Conservation (phyloP, 352 stramenopile species). For the Globisporangium lucens region DNA sequence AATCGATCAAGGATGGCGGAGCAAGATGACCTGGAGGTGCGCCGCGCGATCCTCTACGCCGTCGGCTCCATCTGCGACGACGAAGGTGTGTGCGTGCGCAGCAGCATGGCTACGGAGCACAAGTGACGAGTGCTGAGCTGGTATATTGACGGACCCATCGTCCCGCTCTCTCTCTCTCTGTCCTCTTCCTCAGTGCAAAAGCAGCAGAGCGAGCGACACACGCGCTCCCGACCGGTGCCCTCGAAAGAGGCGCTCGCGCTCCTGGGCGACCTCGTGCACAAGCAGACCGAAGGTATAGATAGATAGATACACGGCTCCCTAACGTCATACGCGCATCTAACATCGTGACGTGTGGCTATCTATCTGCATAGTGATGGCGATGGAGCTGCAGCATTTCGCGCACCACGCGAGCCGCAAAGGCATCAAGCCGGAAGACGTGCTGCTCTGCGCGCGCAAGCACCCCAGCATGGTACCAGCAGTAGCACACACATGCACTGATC, state of each 20-base stretch:
- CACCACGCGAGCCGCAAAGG: constrained; percentile 66
- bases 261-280: constrained; percentile 61
- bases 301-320: too few relatives aligned
- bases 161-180: background rate
- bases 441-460: constrained; percentile 64
- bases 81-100: constrained; percentile 28
- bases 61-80: constrained; percentile 70
- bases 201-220: constrained; percentile 43
- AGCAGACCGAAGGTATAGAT: constrained; percentile 50
- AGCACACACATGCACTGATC: background rate
- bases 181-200: constrained; percentile 33
- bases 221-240: constrained; percentile 33
- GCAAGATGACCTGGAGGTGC: constrained; percentile 61
- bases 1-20: background rate
- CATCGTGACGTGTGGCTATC: too few relatives aligned
- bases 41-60: constrained; percentile 62
- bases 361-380: constrained; percentile 50
- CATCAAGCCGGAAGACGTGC: constrained; percentile 72
- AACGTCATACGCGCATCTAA: too few relatives aligned
- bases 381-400: constrained; percentile 74
- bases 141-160: background rate
- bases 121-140: too few relatives aligned
- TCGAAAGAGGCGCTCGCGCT: constrained; percentile 69
- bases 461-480: constrained; percentile 35
- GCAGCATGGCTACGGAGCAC: background rate